Conservation (phyloP, 225 moss, liverwort and hornwort species). For the Polytrichum formosum region DNA sequence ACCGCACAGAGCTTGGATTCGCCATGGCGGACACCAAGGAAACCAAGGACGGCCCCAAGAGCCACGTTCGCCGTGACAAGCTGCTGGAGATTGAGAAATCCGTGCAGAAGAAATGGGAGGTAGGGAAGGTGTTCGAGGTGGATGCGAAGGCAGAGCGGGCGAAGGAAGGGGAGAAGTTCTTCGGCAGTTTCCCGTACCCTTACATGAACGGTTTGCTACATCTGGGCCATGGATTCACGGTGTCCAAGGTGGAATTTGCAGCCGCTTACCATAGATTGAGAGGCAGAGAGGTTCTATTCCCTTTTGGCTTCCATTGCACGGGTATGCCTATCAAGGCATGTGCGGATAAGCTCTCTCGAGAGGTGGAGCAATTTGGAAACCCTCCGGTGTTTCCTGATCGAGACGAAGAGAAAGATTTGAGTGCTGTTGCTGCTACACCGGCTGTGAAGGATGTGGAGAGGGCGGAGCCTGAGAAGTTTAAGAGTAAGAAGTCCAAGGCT, state of each 20-base stretch:
- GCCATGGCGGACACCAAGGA: slow-evolving; percentile 20
- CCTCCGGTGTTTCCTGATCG: slow-evolving; percentile 69
- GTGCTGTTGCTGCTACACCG: slow-evolving; percentile 25
- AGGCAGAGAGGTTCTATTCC: slow-evolving; percentile 82
- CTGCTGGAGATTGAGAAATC: slow-evolving; percentile 64
- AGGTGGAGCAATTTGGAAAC: slow-evolving; percentile 68
- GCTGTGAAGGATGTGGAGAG: slow-evolving; percentile 41
- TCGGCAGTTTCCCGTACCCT: slow-evolving; percentile 87
- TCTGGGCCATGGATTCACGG: slow-evolving; percentile 78
- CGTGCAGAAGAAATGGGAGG: slow-evolving; percentile 78
- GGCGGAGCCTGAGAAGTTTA: slow-evolving; percentile 81
- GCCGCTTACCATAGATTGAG: slow-evolving; percentile 86
- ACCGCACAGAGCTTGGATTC: no score
- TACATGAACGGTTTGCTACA: slow-evolving; percentile 97
- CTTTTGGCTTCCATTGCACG: slow-evolving; percentile 90
- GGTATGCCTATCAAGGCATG: slow-evolving; percentile 99
- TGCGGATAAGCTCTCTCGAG: slow-evolving; percentile 80
- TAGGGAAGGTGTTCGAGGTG: slow-evolving; percentile 77
- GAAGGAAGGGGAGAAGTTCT: slow-evolving; percentile 71
- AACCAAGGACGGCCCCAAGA: slow-evolving; percentile 51
- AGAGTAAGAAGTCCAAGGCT: slow-evolving; percentile 92
- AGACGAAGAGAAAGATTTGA: slow-evolving; percentile 27
- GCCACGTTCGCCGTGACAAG: slow-evolving; percentile 80
- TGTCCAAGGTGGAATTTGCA: slow-evolving; percentile 73
- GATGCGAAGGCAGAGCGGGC: slow-evolving; percentile 52